Evolutionary conservation across 768 basidiomycete genomes (phyloP).

Genomic region (Tulasnella sp.): DNA sequence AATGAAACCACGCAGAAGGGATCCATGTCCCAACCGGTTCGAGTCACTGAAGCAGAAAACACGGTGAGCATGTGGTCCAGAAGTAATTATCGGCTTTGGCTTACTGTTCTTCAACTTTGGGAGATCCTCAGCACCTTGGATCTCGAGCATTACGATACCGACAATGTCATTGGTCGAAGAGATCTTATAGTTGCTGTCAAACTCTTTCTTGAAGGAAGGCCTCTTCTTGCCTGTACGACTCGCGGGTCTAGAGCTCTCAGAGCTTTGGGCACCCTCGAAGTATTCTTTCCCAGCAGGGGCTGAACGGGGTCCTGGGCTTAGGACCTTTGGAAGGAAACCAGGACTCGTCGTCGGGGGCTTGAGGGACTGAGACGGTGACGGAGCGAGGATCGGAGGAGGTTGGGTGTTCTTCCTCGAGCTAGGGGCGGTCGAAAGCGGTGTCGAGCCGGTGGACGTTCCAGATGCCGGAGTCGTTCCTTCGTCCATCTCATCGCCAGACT

Average conservation of each 20-base stretch:
- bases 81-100: conserved; percentile 40
- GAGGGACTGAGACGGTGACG: conserved; percentile 23
- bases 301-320: conserved; percentile 39
- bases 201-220: conserved; percentile 33
- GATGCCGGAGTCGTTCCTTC: conserved; percentile 32
- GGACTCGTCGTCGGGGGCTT: conserved; percentile 10
- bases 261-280: neutral
- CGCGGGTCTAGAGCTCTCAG: conserved; percentile 22
- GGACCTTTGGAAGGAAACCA: conserved; percentile 40
- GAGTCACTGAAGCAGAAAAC: conserved; percentile 54
- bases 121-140: conserved; percentile 75
- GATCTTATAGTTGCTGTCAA: conserved; percentile 53
- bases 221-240: conserved; percentile 31
- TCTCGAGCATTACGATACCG: conserved; percentile 94
- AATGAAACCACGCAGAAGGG: conserved; percentile 95
- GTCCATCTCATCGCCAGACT: conserved; percentile 43
- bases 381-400: conserved; percentile 21
- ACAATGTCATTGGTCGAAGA: conserved; percentile 74
- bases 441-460: neutral
- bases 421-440: conserved; percentile 26
- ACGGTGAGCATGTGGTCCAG: neutral
- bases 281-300: conserved; percentile 34
- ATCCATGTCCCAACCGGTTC: conserved; percentile 93
- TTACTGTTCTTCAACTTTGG: conserved; percentile 82
- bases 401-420: conserved; percentile 16